Conservation (phyloP, 345 rosid genomes). For the Lepidium africanum region DNA sequence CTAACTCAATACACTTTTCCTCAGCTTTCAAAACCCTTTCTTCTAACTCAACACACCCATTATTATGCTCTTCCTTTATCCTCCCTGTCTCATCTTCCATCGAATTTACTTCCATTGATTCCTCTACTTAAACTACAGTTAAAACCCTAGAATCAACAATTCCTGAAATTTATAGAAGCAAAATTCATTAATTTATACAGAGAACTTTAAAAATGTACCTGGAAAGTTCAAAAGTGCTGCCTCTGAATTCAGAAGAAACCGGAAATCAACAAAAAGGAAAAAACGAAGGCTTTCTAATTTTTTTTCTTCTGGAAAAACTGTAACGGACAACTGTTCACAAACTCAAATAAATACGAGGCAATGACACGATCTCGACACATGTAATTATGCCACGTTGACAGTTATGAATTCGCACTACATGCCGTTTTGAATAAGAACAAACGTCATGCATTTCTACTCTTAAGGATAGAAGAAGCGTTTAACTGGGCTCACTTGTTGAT, state of each 20-base stretch:
- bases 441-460: not conserved
- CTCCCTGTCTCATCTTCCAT: not conserved
- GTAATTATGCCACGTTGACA: not conserved
- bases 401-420: not conserved
- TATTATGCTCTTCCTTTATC: not conserved
- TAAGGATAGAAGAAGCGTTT: not conserved
- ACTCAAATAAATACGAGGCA: not conserved
- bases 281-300: not conserved
- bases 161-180: not conserved
- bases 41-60: constrained; percentile 23
- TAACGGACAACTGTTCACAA: not conserved
- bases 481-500: not conserved
- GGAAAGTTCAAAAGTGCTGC: not conserved
- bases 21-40: constrained; percentile 31
- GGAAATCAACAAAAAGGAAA: not conserved
- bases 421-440: not conserved
- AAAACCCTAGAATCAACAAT: not conserved
- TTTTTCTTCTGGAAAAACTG: not conserved
- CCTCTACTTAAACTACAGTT: not conserved
- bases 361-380: not conserved
- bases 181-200: not conserved
- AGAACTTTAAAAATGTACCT: not conserved
- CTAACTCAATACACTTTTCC: constrained; percentile 35
- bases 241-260: not conserved
- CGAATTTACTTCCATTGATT: not conserved